These are phyloP conservation scores for Artemisia tridentata DNA, from an alignment of 129 eudicot species.

Conservation along the genomic window DNA sequence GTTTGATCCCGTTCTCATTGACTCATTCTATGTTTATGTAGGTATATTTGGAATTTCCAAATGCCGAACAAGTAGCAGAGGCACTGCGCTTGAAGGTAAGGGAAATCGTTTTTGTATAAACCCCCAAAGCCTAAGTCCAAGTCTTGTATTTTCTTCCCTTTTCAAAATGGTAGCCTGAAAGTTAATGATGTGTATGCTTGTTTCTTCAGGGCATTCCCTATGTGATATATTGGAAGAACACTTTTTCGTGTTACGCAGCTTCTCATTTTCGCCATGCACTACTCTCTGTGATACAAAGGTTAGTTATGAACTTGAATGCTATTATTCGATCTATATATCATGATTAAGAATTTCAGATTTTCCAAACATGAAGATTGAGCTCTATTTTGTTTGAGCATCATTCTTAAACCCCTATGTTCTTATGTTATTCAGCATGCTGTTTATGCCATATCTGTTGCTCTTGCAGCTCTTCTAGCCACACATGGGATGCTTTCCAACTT, in stretches of 20 bases:
- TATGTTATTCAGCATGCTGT: background rate
- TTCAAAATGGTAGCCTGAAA: constrained; percentile 6
- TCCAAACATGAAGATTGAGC: background rate
- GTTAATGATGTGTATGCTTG: constrained; percentile 6
- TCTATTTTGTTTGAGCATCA: background rate
- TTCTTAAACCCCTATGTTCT: background rate
- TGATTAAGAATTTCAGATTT: background rate
- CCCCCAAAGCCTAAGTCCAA: background rate
- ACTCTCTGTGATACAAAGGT: constrained; percentile 87
- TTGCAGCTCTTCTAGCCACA: constrained; percentile 84
- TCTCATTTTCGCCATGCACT: constrained; percentile 90
- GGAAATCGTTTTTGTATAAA: background rate
- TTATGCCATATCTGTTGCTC: constrained; percentile 6
- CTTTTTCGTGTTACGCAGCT: constrained; percentile 66
- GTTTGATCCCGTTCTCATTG: constrained; percentile 17
- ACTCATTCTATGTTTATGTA: constrained; percentile 33
- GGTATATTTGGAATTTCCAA: constrained; percentile 87
- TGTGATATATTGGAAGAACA: constrained; percentile 81
- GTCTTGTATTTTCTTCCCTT: background rate
- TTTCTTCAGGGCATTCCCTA: constrained; percentile 82
- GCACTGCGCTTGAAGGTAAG: constrained; percentile 74
- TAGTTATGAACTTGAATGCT: constrained; percentile 9
- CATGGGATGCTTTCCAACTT: constrained; percentile 94
- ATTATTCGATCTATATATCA: constrained; percentile 7
- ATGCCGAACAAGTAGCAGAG: constrained; percentile 77